Base-by-base conservation (phyloP, 2,329 filamentous ascomycete species). In the Colletotrichum camelliae region DNA sequence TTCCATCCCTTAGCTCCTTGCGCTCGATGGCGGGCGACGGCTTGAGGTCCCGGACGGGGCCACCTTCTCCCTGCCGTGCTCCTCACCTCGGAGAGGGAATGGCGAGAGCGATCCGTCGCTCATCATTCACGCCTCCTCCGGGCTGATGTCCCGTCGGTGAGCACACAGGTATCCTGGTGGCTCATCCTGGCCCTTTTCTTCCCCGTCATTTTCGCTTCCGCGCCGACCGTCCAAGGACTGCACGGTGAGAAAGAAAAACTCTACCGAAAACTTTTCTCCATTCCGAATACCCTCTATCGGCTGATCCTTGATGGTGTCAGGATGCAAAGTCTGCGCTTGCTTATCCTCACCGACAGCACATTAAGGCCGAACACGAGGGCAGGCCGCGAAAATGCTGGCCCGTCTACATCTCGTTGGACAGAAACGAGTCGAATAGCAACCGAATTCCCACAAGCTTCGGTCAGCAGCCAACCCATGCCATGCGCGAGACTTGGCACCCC, bases 21-120 rank as follows among this genome's bases (percentile, higher is more conserved):
- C 33, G 16, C 72, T 66, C 57, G 31, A 33, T 33, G 18, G 70
- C 58, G 58, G 70, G 15, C 70, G 64, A 58, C 70, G 74, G 58
- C 74, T 68, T 57, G 29, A 65, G 64, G 43, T 57, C n/a, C 64
- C 70, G 57, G 65, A 43, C 33, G 29, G 58, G 65, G 35, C 74
- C 61, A 35, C 58, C 43, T 55, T 65, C 74, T 76, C 74, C 74
- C 74, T 76, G 74, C 35, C 74, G 58, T 76, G 74, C 64, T 74
- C 64, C 65, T 69, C 74, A 60, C 58, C 70, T 76, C 58, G 57
- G 35, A 52, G 58, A 39, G 62, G 70, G 65, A 58, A 68, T 37
- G 70, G 37, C 27, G 43, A 69, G 62, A 75, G 62, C 72, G 72
- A 72, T 72, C 69, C 62, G 73, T 74, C 37, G 70, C 60, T 65